Base-by-base conservation (phyloP, 2,329 filamentous ascomycete species). In the Talaromyces albobiverticillius region DNA sequence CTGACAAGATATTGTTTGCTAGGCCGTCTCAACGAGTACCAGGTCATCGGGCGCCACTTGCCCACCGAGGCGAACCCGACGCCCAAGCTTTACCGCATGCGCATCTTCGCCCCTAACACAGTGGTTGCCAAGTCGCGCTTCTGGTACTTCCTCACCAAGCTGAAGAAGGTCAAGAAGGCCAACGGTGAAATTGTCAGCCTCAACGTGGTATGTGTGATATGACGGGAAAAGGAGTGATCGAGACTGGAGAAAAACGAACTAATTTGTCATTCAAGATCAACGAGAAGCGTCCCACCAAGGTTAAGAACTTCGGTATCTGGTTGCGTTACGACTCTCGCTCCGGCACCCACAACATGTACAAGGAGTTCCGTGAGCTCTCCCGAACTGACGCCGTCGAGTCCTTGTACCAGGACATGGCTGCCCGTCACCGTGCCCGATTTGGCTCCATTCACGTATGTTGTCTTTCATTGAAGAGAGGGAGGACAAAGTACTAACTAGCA, bases 271-370 rank as follows among this genome's bases (percentile, higher is more conserved):
- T 50, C 60, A 57, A 96, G 92, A 95, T 99, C 83, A 81, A 85
- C 81, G 94, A 99, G 91, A 97, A 97, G 88, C 91, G 90, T 79
- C 94, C 94, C 72, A 83, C 92, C 75, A 96, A 96, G 85, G 92
- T 99, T 86, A 99, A 99, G 91, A 99, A 96, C 89, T 97, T 99
- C 78, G 94, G 94, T 78, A 87, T 99, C 86, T 99, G 95, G 95
- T 88, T 99, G 82, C 92, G 95, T 77, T 99, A 99, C 84, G 93
- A 99, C 83, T 99, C 95, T 61, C 93, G 94, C 80, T 97, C 94
- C 71, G 94, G 94, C 71, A 99, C 94, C 72, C 94, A 99, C 91
- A 99, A 99, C 89, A 99, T 99, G 94, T 99, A 99, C 90, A 97
- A 97, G 88, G 94, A 99, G 88, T 97, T 96, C 89, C 90, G 94